Evolutionary conservation across 192 early-diverging fungal genomes (phyloP), one percentile per base, ranked within the genome.

Genomic region (Mortierella alpina): DNA sequence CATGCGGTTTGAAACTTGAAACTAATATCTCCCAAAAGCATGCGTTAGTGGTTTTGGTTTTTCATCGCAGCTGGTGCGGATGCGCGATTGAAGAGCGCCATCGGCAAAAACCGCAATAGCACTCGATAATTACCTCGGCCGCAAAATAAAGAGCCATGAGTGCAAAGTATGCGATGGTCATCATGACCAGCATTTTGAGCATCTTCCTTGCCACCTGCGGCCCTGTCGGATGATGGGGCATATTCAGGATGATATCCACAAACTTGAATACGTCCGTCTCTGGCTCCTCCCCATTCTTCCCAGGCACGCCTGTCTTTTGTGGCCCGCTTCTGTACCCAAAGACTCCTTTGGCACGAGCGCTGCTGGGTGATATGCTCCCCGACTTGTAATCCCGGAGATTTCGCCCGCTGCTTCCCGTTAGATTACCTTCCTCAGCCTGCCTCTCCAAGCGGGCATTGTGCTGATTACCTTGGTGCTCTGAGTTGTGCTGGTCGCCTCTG

Each of bases 131-230:
- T 72, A 79, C 76, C 69, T 70, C 68, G 0, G 69, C 68, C 7
- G 68, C 62, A 51, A 72, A 79, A 40, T 72, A 79, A 8, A 79
- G 51, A 12, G 76, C 51, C 76, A 79, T 72, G 12, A 79, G 76
- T 12, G 15, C 10, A 72, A 72, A 79, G 45, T 79, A 79, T 6
- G 69, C 54, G 4, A 62, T 22, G 17, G 69, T 72, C 76, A 79
- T 58, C 15, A 79, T 18, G 2, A 46, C 58, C 2, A 79, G 50
- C 0, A 64, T 63, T 13, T 65, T 79, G 15, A 44, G 14, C 17
- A 79, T 46, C 59, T 72, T 79, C 12, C 14, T 47, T 12, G 52
- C 9, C 10, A 72, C 47, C 22, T 62, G 46, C 23, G n/a, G 56
- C 57, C 50, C 41, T 18, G 51, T 62, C 1, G 76, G 68, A 11